Evolutionary conservation across 2,329 filamentous ascomycete genomes (phyloP).

Genomic region (Diaporthe velutina): DNA sequence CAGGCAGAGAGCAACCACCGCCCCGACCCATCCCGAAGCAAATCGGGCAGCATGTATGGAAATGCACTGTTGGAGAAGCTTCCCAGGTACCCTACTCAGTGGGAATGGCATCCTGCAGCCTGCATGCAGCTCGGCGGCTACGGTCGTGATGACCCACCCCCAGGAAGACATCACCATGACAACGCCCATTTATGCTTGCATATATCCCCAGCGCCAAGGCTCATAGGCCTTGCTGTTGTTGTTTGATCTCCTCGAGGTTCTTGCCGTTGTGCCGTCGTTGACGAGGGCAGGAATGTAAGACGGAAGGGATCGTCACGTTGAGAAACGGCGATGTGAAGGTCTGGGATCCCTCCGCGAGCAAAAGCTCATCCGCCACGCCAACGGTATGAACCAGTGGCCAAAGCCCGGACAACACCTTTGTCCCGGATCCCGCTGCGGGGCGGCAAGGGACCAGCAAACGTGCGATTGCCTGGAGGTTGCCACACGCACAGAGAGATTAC

Average conservation of each 20-base stretch:
- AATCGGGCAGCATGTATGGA: not conserved
- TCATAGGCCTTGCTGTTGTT: constrained; percentile 7
- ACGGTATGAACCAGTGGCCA: constrained; percentile 2
- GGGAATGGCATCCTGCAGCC: constrained; percentile 31
- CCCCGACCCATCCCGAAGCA: not conserved
- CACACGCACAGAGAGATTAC: not conserved
- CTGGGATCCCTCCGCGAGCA: constrained; percentile 5
- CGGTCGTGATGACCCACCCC: constrained; percentile 12
- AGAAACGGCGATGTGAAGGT: constrained; percentile 11
- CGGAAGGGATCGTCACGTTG: not conserved
- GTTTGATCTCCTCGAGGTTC: constrained; percentile 30
- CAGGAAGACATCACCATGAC: constrained; percentile 33
- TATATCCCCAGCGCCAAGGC: constrained; percentile 19
- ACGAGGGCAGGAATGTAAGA: not conserved
- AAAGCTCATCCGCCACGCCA: constrained; percentile 12
- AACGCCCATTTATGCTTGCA: constrained; percentile 22
- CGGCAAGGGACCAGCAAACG: constrained; percentile 8
- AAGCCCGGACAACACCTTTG: constrained; percentile 17
- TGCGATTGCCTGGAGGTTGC: not conserved
- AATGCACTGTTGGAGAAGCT: not conserved
- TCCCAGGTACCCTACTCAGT: not conserved
- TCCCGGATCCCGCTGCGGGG: not conserved
- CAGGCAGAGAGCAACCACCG: constrained; percentile 19
- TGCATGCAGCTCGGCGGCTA: constrained; percentile 36
- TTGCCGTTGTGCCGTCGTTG: constrained; percentile 16